Conservation (phyloP, 2,329 filamentous ascomycete genomes). For the Claviceps fusiformis region DNA sequence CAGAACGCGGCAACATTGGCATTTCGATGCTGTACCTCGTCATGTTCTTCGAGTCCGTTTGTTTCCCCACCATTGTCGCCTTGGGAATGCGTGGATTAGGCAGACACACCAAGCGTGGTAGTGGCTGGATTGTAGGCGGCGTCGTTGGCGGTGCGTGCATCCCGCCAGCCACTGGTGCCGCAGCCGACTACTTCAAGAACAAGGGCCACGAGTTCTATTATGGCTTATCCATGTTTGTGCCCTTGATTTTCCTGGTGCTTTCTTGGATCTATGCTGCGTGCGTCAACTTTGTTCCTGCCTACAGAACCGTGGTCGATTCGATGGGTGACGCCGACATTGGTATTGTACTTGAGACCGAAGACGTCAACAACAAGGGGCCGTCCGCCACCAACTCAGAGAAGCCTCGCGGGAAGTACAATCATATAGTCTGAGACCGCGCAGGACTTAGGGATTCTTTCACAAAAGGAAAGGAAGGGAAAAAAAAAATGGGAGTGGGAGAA, state of each 20-base stretch:
- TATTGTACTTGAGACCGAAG: not conserved
- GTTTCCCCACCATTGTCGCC: conserved; percentile 70
- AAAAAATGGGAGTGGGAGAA: no score
- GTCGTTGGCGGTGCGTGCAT: conserved; percentile 62
- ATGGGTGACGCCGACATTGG: conserved; percentile 34
- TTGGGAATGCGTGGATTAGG: conserved; percentile 64
- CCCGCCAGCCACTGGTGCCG: conserved; percentile 56
- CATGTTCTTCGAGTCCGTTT: conserved; percentile 68
- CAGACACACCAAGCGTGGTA: conserved; percentile 63
- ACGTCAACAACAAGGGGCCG: not conserved
- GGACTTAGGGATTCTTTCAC: no score
- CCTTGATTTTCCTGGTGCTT: conserved; percentile 43
- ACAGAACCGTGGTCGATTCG: conserved; percentile 48
- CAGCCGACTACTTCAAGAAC: conserved; percentile 40
- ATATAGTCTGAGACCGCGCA: no score
- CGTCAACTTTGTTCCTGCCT: conserved; percentile 54
- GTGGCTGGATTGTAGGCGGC: conserved; percentile 54
- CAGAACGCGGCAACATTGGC: conserved; percentile 30
- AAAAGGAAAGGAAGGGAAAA: no score
- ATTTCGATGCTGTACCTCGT: conserved; percentile 53
- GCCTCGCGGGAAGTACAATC: not conserved
- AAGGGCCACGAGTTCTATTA: conserved; percentile 25
- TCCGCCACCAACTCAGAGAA: not conserved
- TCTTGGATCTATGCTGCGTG: conserved; percentile 43
- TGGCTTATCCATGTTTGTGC: conserved; percentile 52